Percentiles rank a stretch among this genome's conserved stretches.
Conservation (phyloP, 768 basidiomycete species). For the Russula virescens region DNA sequence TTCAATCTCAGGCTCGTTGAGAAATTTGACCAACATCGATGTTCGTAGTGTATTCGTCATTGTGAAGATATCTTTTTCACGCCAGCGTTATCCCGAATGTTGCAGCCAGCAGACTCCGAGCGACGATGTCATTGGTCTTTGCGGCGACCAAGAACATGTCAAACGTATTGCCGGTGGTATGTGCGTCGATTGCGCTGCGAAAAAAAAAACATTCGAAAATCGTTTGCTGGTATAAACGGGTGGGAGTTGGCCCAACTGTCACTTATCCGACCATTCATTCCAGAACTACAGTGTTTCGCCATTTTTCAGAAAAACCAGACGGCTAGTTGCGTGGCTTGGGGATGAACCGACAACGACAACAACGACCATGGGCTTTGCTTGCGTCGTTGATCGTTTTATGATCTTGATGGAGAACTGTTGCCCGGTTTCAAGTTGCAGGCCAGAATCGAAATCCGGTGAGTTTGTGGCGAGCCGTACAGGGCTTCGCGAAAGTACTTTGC, state of each 20-base stretch:
- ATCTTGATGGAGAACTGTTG: constrained; percentile 44
- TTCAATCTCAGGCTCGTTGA: no score
- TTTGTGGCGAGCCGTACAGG: constrained; percentile 29
- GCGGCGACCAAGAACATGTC: constrained; percentile 40
- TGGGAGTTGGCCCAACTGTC: not conserved
- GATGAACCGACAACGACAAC: no score
- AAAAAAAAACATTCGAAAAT: not conserved
- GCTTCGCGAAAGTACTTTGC: constrained; percentile 28
- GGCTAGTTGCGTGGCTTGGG: constrained; percentile 32
- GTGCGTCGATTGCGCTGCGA: constrained; percentile 42
- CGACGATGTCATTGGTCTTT: constrained; percentile 30
- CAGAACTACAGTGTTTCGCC: constrained; percentile 42
- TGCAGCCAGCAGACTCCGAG: constrained; percentile 1
- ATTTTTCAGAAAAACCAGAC: constrained; percentile 56
- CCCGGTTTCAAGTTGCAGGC: constrained; percentile 35
- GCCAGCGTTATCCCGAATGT: constrained; percentile 5
- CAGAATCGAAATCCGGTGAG: constrained; percentile 49
- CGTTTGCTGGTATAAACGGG: no score
- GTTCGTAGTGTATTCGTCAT: no score
- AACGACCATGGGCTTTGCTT: constrained; percentile 22
- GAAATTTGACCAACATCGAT: no score
- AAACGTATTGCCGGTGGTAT: constrained; percentile 40
- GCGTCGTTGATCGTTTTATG: constrained; percentile 43
- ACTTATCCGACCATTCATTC: constrained; percentile 45
- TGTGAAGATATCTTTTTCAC: not conserved